phyloP scores from a whole-genome alignment of 352 stramenopile genomes.

The Blastocystis sp. region DNA sequence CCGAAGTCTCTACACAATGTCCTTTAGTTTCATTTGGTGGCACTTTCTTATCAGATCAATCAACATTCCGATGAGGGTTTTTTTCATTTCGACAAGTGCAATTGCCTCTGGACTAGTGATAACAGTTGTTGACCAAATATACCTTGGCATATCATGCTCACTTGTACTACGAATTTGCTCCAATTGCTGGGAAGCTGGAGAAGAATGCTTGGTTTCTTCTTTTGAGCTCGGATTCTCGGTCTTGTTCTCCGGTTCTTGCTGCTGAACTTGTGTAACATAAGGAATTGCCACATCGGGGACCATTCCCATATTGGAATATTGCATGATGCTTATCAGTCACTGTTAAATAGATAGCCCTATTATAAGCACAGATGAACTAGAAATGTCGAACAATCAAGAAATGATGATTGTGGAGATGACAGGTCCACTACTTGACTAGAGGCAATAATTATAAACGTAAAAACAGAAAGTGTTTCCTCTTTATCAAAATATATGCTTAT shows the following conservation, averaged over 20 bases:
- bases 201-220: background rate
- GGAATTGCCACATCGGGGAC: slow-evolving; percentile 37
- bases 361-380: too few relatives aligned
- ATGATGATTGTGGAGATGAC: too few relatives aligned
- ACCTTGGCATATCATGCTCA: background rate
- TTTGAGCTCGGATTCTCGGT: background rate
- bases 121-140: background rate
- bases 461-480: too few relatives aligned
- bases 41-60: background rate
- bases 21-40: background rate
- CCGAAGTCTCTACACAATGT: background rate
- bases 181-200: background rate
- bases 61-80: background rate
- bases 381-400: too few relatives aligned
- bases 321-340: background rate
- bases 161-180: background rate
- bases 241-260: background rate
- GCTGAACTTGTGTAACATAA: background rate
- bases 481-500: too few relatives aligned
- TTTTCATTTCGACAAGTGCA: background rate
- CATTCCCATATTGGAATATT: background rate
- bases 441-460: too few relatives aligned
- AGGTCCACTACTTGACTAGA: too few relatives aligned
- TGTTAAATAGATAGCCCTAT: too few relatives aligned
- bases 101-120: background rate